Conservation (phyloP, 1,139 yeast species). For the Magnusiomyces paraingens region DNA sequence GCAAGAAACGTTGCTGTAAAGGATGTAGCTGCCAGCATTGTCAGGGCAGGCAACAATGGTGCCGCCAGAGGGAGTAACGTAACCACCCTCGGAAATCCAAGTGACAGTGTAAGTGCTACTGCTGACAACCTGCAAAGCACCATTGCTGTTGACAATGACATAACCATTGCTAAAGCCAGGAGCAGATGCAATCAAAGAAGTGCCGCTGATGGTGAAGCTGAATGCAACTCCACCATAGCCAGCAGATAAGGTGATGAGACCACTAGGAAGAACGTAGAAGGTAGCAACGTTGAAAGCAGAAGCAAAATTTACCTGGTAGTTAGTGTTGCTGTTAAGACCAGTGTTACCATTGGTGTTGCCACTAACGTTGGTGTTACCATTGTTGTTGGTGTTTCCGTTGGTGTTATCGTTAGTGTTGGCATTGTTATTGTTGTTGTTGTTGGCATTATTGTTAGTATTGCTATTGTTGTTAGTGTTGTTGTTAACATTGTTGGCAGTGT, state of each 20-base stretch:
- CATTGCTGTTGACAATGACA: background rate
- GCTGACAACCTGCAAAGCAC: background rate
- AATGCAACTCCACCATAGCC: background rate
- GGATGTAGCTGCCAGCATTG: background rate
- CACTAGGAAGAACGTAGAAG: background rate
- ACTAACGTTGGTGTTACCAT: background rate
- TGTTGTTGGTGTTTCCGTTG: background rate
- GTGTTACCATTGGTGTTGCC: too few relatives aligned
- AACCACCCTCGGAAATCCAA: background rate
- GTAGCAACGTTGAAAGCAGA: background rate
- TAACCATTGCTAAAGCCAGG: background rate
- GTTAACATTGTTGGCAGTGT: background rate
- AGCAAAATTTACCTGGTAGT: background rate
- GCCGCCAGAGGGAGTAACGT: background rate
- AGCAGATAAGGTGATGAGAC: background rate
- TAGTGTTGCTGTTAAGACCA: background rate
- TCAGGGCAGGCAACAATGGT: slow-evolving; percentile 6
- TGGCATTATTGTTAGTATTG: background rate
- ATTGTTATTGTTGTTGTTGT: background rate
- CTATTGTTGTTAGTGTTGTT: background rate
- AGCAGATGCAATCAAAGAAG: background rate
- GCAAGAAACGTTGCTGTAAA: background rate
- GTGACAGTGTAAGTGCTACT: background rate
- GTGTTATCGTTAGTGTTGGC: too few relatives aligned
- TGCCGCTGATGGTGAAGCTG: background rate